These are phyloP conservation scores for Suillus spraguei DNA, from an alignment of 768 basidiomycete genomes.

Conservation along the genomic window DNA sequence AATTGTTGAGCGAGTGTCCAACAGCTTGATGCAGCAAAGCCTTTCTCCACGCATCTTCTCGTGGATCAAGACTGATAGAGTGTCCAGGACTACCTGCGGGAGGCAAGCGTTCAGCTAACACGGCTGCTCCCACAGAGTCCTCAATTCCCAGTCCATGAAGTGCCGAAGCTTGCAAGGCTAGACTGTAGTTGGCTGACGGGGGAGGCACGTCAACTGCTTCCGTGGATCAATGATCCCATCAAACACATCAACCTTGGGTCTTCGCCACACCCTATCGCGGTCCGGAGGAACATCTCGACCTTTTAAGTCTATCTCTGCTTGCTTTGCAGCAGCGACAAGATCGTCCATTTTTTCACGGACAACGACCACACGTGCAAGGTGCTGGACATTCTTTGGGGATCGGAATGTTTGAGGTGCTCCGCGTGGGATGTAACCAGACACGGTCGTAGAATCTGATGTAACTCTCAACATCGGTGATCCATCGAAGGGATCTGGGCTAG, in stretches of 20 bases:
- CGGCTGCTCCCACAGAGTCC: constrained; percentile 74
- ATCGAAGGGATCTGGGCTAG: constrained; percentile 46
- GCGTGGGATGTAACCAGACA: constrained; percentile 42
- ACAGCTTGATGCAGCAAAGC: constrained; percentile 78
- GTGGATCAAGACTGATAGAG: constrained; percentile 49
- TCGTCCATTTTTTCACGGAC: constrained; percentile 83
- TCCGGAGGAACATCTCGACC: constrained; percentile 50
- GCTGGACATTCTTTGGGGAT: constrained; percentile 35
- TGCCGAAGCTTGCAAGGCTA: constrained; percentile 76
- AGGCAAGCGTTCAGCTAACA: constrained; percentile 75
- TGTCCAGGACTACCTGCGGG: constrained; percentile 64
- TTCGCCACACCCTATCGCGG: constrained; percentile 43
- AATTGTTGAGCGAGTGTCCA: constrained; percentile 68
- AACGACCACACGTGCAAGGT: constrained; percentile 71
- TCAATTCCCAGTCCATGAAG: constrained; percentile 71
- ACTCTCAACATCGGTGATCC: constrained; percentile 57
- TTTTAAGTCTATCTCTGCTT: constrained; percentile 75
- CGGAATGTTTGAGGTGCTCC: constrained; percentile 40
- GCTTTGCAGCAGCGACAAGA: constrained; percentile 67
- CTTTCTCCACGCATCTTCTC: constrained; percentile 75
- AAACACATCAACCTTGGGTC: constrained; percentile 38
- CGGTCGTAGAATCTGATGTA: constrained; percentile 63
- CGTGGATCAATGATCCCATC: constrained; percentile 77
- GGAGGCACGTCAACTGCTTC: constrained; percentile 81
- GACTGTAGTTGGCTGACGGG: constrained; percentile 67